Evolutionary conservation across 805 yeast genomes (phyloP), one percentile per base, ranked within the genome.

Genomic region (Yamadazyma sp.): DNA sequence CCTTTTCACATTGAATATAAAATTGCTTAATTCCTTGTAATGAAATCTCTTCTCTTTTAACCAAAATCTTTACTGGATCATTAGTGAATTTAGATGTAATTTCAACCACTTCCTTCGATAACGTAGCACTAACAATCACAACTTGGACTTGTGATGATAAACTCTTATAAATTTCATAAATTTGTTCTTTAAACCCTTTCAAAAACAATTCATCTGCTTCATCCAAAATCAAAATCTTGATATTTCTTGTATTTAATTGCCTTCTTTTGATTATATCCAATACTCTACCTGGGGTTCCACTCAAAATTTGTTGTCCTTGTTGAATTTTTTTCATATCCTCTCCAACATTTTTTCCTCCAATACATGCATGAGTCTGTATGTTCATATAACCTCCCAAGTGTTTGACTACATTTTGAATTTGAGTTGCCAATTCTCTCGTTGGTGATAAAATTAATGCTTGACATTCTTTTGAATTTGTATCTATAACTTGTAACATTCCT

Each of bases 231-330:
- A 91, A 69, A 85, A 93, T 82, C 69, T 89, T 87, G 48, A 88
- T 72, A 52, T 80, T 74, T 49, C 88, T 78, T 11, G 93, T 78
- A 44, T 72, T 69, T 50, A 93, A 70, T 49, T 73, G 73, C 47
- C 94, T 78, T 62, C 96, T 78, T 56, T 85, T 85, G 45, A 93
- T 79, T 83, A 93, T 79, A 65, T 93, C 98, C 43, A 75, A 62
- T 25, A 91, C 96, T 56, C 98, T 76, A 38, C 98, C 98, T 22
- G 98, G 98, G 9, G 98, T 93, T 34, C 98, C 98, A 58, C 93
- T 89, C 26, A 93, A 86, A 26, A 93, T 81, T 53, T 93, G 96
- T 53, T 82, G 87, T 43, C 96, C 95, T 48, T 75, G 81, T 39
- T 71, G 70, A 47, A 88, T 70, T 38, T 78, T 77, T 56, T 84